These are phyloP conservation scores for Camellia lanceoleosa DNA, from an alignment of 148 eudicot genomes.

Conservation along the genomic window DNA sequence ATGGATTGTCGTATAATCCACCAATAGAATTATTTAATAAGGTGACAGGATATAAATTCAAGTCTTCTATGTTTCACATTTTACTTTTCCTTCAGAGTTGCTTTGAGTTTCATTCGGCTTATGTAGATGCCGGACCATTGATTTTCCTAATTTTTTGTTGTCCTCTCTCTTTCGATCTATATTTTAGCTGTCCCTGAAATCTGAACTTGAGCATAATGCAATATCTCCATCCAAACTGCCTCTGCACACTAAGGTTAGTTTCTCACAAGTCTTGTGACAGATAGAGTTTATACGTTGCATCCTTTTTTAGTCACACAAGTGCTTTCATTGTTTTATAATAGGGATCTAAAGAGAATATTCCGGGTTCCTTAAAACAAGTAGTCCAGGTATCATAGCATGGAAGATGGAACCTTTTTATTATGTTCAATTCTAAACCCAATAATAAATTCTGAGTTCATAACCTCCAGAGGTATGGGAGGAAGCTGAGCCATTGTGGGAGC, in stretches of 20 bases:
- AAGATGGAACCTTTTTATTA: neutral
- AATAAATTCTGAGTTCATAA: neutral
- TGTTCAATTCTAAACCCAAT: neutral
- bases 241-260: slow-evolving; percentile 37
- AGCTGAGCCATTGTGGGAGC: slow-evolving; percentile 28
- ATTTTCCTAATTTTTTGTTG: neutral
- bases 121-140: neutral
- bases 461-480: slow-evolving; percentile 27
- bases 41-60: slow-evolving; percentile 28
- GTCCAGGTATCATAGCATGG: slow-evolving; percentile 20
- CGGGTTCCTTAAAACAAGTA: slow-evolving; percentile 29
- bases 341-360: slow-evolving; percentile 46
- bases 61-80: neutral
- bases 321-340: slow-evolving; percentile 14
- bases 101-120: neutral
- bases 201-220: slow-evolving; percentile 26
- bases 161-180: slow-evolving; percentile 8
- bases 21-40: slow-evolving; percentile 54
- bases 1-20: slow-evolving; percentile 31
- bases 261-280: neutral
- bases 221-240: slow-evolving; percentile 24
- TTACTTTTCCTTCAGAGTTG: neutral
- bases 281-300: neutral
- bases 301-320: neutral
- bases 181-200: slow-evolving; percentile 53